These are phyloP conservation scores for Colletotrichum sansevieriae DNA, from an alignment of 2,329 filamentous ascomycete genomes.

Conservation along the genomic window DNA sequence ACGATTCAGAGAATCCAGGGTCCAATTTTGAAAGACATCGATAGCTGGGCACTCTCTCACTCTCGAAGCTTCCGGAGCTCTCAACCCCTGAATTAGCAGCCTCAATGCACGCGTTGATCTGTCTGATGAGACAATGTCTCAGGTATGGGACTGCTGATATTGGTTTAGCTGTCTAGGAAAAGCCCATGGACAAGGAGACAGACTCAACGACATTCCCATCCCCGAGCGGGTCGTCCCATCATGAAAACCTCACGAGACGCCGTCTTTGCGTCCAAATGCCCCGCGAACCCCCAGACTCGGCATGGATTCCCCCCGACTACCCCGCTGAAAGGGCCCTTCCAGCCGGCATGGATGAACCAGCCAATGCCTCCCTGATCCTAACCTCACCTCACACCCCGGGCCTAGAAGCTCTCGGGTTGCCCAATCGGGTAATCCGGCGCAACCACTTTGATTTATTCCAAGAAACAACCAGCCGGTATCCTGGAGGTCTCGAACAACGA, in stretches of 20 bases:
- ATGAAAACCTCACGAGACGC: slow-evolving; percentile 10
- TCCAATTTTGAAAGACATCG: slow-evolving; percentile 10
- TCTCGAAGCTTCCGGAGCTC: slow-evolving; percentile 9
- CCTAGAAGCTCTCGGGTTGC: slow-evolving; percentile 29
- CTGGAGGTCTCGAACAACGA: slow-evolving; percentile 18
- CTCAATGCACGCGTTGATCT: not conserved
- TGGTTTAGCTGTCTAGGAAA: slow-evolving; percentile 10
- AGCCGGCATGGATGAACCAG: slow-evolving; percentile 10
- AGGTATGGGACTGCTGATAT: not conserved
- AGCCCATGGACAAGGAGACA: slow-evolving; percentile 1
- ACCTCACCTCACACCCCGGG: not conserved
- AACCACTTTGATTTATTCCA: not conserved
- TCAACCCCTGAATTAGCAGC: slow-evolving; percentile 9
- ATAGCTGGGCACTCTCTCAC: not conserved
- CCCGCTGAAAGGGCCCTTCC: slow-evolving; percentile 3
- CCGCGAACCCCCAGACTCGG: slow-evolving; percentile 28
- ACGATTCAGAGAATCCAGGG: not conserved
- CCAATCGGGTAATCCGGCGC: slow-evolving; percentile 37
- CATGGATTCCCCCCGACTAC: slow-evolving; percentile 6
- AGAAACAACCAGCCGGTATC: slow-evolving; percentile 5
- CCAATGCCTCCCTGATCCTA: slow-evolving; percentile 6
- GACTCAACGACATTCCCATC: slow-evolving; percentile 18
- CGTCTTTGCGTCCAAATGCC: slow-evolving; percentile 15
- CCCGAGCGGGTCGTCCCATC: slow-evolving; percentile 10
- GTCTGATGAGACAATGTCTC: not conserved